Conservation (phyloP, 208 protist genomes). For the Trichomonas vaginalis region DNA sequence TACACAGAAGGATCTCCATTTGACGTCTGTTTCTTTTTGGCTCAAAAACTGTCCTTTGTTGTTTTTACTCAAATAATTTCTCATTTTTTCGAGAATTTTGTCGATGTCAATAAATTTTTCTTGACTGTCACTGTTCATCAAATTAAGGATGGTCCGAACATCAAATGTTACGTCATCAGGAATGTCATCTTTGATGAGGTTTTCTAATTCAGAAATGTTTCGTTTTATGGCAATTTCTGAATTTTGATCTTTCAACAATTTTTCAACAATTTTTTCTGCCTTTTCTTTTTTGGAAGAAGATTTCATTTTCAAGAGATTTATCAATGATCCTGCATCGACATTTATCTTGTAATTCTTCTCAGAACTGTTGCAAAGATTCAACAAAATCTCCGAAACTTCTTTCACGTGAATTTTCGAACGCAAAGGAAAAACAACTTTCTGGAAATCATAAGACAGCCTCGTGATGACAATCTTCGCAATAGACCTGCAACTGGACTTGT, state of each 20-base stretch:
- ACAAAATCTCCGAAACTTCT: not conserved
- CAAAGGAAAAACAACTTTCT: not conserved
- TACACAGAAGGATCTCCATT: not conserved
- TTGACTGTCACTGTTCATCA: not conserved
- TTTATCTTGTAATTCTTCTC: not conserved
- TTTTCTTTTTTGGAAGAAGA: not conserved
- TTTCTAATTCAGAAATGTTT: too few species aligned
- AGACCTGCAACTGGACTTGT: not conserved
- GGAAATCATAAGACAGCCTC: not conserved
- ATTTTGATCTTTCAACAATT: not conserved
- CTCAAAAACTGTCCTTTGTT: not conserved
- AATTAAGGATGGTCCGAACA: not conserved
- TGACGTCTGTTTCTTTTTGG: not conserved
- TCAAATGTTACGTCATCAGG: too few species aligned
- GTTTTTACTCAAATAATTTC: not conserved
- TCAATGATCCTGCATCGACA: not conserved
- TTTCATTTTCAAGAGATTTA: not conserved
- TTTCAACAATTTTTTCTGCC: not conserved
- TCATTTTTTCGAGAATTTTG: not conserved
- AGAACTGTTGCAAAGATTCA: not conserved
- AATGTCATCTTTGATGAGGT: too few species aligned
- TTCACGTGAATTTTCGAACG: not conserved
- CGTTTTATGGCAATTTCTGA: too few species aligned
- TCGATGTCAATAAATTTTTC: not conserved
- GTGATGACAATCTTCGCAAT: not conserved